A percentile compares a stretch with the other conserved stretches of the same genome.
phyloP scores from a whole-genome alignment of 805 yeast species.

The Metschnikowia gelsemii region DNA sequence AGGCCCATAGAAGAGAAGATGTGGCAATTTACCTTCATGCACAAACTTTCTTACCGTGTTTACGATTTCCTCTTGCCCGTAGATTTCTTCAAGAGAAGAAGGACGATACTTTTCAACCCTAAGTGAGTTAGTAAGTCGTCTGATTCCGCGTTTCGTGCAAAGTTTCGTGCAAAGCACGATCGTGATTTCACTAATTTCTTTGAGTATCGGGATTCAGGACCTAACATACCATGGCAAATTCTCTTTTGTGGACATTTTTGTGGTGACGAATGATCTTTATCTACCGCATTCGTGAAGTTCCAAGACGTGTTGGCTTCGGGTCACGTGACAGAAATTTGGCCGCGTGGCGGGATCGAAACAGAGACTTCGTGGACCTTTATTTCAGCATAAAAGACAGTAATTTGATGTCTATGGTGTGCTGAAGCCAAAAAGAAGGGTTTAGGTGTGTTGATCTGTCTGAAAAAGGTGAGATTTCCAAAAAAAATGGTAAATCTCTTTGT shows the following conservation, averaged over 20 bases:
- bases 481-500: constrained; percentile 93
- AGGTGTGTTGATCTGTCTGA: neutral
- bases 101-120: constrained; percentile 97
- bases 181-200: neutral
- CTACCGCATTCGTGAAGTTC: neutral
- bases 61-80: constrained; percentile 87
- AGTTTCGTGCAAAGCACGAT: neutral
- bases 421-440: neutral
- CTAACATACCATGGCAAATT: constrained; percentile 24
- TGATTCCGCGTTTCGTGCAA: neutral
- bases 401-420: neutral
- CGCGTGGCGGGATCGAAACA: constrained; percentile 13
- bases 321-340: constrained; percentile 4
- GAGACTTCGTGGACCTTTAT: neutral
- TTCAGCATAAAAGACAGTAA: neutral
- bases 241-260: constrained; percentile 16
- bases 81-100: constrained; percentile 73
- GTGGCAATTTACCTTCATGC: constrained; percentile 81
- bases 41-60: constrained; percentile 83
- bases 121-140: neutral
- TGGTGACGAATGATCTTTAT: neutral
- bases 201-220: neutral
- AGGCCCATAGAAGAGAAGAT: constrained; percentile 89
- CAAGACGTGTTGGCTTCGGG: neutral
- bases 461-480: constrained; percentile 38